A percentile compares a stretch with the other conserved stretches of the same genome.
Conservation (phyloP, 2,329 filamentous ascomycete species). For the Epichloe scottii region DNA sequence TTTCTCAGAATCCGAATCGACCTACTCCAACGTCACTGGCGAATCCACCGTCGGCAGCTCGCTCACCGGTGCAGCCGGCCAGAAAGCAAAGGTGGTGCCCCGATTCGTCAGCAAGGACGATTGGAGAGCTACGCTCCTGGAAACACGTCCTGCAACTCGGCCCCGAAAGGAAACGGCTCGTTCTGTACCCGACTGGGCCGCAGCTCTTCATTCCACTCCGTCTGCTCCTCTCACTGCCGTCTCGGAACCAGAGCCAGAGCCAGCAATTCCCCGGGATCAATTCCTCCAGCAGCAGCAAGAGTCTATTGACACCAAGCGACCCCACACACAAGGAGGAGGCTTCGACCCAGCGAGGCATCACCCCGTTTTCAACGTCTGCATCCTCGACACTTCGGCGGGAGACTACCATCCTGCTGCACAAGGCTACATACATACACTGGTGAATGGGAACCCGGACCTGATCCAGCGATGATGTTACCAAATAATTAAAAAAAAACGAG, state of each 20-base stretch:
- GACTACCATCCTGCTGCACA: slow-evolving; percentile 1
- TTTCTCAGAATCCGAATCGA: slow-evolving; percentile 8
- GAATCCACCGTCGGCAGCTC: slow-evolving; percentile 6
- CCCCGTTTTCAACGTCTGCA: slow-evolving; percentile 2
- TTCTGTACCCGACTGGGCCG: background rate
- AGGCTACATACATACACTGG: slow-evolving; percentile 1
- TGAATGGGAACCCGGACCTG: background rate
- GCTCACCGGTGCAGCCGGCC: background rate
- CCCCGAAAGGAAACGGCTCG: background rate
- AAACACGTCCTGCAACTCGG: background rate
- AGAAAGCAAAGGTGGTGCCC: background rate
- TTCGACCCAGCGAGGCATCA: slow-evolving; percentile 2
- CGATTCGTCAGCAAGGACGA: background rate
- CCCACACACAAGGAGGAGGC: background rate
- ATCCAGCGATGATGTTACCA: background rate
- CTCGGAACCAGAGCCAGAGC: background rate
- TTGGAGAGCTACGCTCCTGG: background rate
- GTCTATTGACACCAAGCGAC: background rate
- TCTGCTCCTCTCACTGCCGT: background rate
- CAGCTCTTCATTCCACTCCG: background rate
- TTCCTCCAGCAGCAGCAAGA: background rate
- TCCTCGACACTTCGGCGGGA: background rate
- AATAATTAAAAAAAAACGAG: too few relatives aligned
- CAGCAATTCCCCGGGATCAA: too few relatives aligned
- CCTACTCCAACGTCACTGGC: slow-evolving; percentile 6